Percentiles rank a stretch among this genome's conserved stretches.
Evolutionary conservation across 1,139 yeast genomes (phyloP).

Genomic region (Pichia sp.): DNA sequence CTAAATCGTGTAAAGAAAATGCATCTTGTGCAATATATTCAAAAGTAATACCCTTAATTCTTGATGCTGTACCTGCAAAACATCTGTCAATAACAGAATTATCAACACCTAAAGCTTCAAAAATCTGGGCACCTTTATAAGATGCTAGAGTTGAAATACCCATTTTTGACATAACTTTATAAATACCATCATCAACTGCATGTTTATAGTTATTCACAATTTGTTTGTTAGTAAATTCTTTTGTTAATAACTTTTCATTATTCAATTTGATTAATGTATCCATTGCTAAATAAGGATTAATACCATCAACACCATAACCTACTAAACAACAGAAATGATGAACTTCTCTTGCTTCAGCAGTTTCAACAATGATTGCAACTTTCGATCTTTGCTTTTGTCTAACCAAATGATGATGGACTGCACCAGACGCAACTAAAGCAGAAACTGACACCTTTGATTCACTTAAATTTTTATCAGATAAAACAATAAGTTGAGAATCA

Average conservation of each 20-base stretch:
- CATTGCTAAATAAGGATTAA: conserved; percentile 89
- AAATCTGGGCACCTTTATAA: conserved; percentile 97
- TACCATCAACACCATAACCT: conserved; percentile 96
- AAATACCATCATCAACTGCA: conserved; percentile 82
- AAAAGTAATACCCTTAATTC: conserved; percentile 92
- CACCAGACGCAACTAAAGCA: conserved; percentile 92
- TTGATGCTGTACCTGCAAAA: conserved; percentile 94
- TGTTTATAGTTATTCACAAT: conserved; percentile 72
- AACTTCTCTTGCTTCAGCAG: conserved; percentile 96
- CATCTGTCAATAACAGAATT: conserved; percentile 92
- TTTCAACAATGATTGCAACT: conserved; percentile 84
- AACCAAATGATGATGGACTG: conserved; percentile 94
- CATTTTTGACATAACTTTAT: conserved; percentile 98
- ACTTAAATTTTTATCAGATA: conserved; percentile 63
- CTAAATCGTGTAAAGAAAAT: conserved; percentile 85
- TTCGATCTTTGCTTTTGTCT: conserved; percentile 94
- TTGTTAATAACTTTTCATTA: conserved; percentile 67
- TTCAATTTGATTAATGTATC: conserved; percentile 85
- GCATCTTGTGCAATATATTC: conserved; percentile 97
- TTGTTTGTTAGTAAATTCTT: conserved; percentile 48
- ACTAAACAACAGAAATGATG: conserved; percentile 92
- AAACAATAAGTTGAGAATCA: conserved; percentile 64
- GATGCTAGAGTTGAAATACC: conserved; percentile 97
- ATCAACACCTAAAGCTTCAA: conserved; percentile 94
- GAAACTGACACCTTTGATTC: conserved; percentile 70